Evolutionary conservation across 2,329 filamentous ascomycete genomes (phyloP).

Genomic region (Emmonsia crescens): DNA sequence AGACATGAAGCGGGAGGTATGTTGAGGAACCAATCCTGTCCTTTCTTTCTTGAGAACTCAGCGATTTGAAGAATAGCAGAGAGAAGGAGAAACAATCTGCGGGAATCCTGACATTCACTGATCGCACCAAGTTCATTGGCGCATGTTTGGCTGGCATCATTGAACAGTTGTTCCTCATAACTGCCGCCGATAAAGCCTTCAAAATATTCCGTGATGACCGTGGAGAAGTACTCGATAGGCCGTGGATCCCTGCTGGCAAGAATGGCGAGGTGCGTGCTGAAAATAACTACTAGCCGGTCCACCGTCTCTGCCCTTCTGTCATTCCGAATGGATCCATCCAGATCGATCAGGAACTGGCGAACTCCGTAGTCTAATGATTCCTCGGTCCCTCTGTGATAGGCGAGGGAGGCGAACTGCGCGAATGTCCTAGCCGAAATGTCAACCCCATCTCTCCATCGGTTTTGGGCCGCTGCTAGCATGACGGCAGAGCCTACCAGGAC

Average conservation of each 20-base stretch:
- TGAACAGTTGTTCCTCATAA: slow-evolving; percentile 16
- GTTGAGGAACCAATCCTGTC: slow-evolving; percentile 14
- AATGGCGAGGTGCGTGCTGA: slow-evolving; percentile 13
- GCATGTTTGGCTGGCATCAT: slow-evolving; percentile 16
- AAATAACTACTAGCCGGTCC: slow-evolving; percentile 10
- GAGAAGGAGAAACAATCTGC: slow-evolving; percentile 13
- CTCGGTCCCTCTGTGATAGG: slow-evolving; percentile 12
- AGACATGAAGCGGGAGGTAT: slow-evolving; percentile 15
- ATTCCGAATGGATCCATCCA: slow-evolving; percentile 13
- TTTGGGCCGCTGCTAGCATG: slow-evolving; percentile 13
- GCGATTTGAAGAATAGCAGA: slow-evolving; percentile 20
- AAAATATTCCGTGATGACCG: slow-evolving; percentile 15
- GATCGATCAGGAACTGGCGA: slow-evolving; percentile 15
- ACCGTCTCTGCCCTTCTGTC: slow-evolving; percentile 14
- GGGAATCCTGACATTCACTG: slow-evolving; percentile 13
- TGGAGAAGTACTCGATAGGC: slow-evolving; percentile 15
- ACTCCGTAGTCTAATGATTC: slow-evolving; percentile 15
- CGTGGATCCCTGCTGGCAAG: slow-evolving; percentile 13
- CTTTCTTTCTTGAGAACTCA: slow-evolving; percentile 13
- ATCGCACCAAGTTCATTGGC: slow-evolving; percentile 15
- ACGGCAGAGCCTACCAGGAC: slow-evolving; percentile 10
- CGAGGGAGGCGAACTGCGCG: slow-evolving; percentile 13
- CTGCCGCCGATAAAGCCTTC: slow-evolving; percentile 17
- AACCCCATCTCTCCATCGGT: slow-evolving; percentile 16
- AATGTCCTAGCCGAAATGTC: slow-evolving; percentile 13